Base-by-base conservation (phyloP, 805 yeast genomes). In the Dipodascus geniculatus region DNA sequence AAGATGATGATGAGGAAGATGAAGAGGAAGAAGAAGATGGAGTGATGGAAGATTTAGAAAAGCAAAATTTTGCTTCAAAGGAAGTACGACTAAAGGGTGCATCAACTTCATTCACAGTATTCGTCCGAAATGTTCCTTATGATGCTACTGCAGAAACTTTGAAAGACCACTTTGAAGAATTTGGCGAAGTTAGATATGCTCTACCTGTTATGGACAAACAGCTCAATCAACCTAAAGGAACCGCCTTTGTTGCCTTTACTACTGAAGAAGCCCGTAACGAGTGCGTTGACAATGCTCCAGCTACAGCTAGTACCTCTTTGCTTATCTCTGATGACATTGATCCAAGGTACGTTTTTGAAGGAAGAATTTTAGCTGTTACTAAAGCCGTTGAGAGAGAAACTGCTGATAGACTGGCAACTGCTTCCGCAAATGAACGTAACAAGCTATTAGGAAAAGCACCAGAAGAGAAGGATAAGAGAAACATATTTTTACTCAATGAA, bases 61-160 rank as follows among this genome's bases (percentile, higher is more conserved):
- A 60, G 50, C 52, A 65, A 1, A 49, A 52, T 42, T 42, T 51
- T 38, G 47, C 56, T 53, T 38, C 61, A 56, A 20, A 66, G 58
- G 53, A 66, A 52, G 20, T 38, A 3, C 52, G 67, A 57, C 33
- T 63, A 55, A n/a, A 66, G 55, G 65, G 66, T 2, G 66, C 68
- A 23, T 57, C 62, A 11, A 69, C 69, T 49, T 59, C 64, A 42
- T 63, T 61, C 58, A 83, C 96, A 3, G 69, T 93, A 22, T 93
- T 93, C 65, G 87, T 93, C 9, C 81, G 99, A 65, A 93, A 93
- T 64, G 80, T 93, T 35, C 98, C 99, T 1, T 93, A 91, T 64
- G 96, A 88, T 68, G 95, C 96, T 2, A 88, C 95, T 35, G 78
- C 77, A 50, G 97, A 90, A 53, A 68, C 83, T 1, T 74, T 93